Evolutionary conservation across 2,329 filamentous ascomycete species (phyloP), one percentile per base, ranked within the genome.

Genomic region (Tolypocladium cylindrosporum): DNA sequence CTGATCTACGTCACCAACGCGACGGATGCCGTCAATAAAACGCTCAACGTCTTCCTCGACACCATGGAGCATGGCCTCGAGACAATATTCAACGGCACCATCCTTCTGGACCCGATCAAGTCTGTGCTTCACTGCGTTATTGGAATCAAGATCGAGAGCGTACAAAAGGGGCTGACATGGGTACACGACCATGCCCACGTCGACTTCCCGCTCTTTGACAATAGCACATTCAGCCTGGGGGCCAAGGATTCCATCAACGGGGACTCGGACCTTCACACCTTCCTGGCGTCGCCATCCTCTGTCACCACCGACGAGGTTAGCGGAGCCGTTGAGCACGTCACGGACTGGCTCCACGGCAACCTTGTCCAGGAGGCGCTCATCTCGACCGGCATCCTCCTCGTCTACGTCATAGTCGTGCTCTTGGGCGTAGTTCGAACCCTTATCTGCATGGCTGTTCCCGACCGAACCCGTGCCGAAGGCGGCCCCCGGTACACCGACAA

Each of bases 131-230:
- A 90, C 68, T 97, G 94, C 68, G 79, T 97, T n/a, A 84, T 97
- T 62, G 85, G 87, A 9, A 79, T 96, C 67, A 97, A 97, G 77
- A 81, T 97, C 61, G 85, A 89, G 63, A 83, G 86, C 27, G 84
- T 99, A 63, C 85, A 97, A 71, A 87, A 89, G 68, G 94, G 89
- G 14, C 79, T 97, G n/a, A 96, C 90, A 1, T 99, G 93, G 93
- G 89, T 96, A 13, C 84, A 89, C 66, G 87, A 97, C 64, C 78
- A 97, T 69, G 91, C 94, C 4, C 83, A 94, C 61, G 81, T 99
- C 65, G 77, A 84, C 60, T 88, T 99, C 65, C 94, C 94, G 0
- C 74, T 83, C 56, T 85, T 97, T 60, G 79, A 84, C 34, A 87
- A 90, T 65, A 82, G 96, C 69, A 89, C 89, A 1, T 96, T 97